A percentile compares a stretch with the other conserved stretches of the same genome.
Evolutionary conservation across 768 basidiomycete genomes (phyloP).

Genomic region (Austroboletus eburneus): DNA sequence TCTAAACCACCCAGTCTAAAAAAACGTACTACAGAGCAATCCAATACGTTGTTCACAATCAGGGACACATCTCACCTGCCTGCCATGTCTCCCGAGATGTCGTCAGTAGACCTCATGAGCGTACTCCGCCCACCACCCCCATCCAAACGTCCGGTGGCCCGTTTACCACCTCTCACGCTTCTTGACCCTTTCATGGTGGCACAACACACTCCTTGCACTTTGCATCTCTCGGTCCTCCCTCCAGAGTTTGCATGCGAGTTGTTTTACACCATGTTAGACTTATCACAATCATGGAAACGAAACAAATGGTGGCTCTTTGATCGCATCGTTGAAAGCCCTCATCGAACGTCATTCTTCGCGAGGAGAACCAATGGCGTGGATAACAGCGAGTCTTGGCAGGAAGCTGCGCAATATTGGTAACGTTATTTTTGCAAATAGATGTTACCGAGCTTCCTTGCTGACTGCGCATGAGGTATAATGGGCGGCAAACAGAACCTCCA

Average conservation of each 20-base stretch:
- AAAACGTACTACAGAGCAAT: conserved; percentile 9
- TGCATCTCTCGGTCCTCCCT: conserved; percentile 67
- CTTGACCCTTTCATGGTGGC: conserved; percentile 60
- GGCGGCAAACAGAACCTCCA: conserved; percentile 55
- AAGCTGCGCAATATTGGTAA: conserved; percentile 75
- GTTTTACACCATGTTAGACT: conserved; percentile 67
- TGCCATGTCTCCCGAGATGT: conserved; percentile 27
- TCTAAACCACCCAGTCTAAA: conserved; percentile 21
- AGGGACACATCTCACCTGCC: conserved; percentile 16
- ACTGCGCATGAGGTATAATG: conserved; percentile 65
- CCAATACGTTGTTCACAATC: conserved; percentile 1
- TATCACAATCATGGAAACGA: conserved; percentile 58
- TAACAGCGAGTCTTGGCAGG: conserved; percentile 53
- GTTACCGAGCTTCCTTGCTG: conserved; percentile 4
- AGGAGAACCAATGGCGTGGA: conserved; percentile 45
- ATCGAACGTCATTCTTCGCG: conserved; percentile 75
- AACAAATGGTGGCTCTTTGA: conserved; percentile 88
- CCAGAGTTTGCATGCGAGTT: conserved; percentile 70
- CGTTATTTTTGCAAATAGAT: conserved; percentile 9
- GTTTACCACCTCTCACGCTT: conserved; percentile 59
- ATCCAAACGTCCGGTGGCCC: conserved; percentile 29
- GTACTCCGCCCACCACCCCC: conserved; percentile 50
- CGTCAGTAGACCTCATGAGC: conserved; percentile 46
- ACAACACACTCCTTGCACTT: conserved; percentile 68
- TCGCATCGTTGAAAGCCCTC: conserved; percentile 76